phyloP scores from a whole-genome alignment of 805 yeast species.

The Starmera caribaea region DNA sequence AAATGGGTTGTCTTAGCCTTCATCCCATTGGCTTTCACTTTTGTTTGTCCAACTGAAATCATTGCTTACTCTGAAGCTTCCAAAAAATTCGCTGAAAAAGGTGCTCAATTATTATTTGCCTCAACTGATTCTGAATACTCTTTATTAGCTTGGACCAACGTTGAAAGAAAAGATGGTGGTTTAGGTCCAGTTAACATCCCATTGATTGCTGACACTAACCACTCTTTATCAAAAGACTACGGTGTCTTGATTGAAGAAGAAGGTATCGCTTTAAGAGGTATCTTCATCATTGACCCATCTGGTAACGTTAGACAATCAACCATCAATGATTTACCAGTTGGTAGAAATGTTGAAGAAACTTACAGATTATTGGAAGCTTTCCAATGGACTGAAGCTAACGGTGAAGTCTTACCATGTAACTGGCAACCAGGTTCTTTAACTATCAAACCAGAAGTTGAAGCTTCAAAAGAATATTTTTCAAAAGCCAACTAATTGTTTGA shows the following conservation, averaged over 20 bases:
- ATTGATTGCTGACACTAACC: conserved; percentile 94
- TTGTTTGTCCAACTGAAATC: conserved; percentile 99
- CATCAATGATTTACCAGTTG: conserved; percentile 98
- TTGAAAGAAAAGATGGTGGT: conserved; percentile 96
- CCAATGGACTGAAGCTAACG: conserved; percentile 99
- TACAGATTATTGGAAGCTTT: conserved; percentile 96
- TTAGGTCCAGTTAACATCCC: conserved; percentile 93
- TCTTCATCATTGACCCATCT: conserved; percentile 94
- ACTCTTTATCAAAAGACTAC: conserved; percentile 87
- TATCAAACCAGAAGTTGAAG: conserved; percentile 73
- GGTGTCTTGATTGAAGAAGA: conserved; percentile 96
- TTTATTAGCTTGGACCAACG: conserved; percentile 96
- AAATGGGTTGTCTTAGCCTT: conserved; percentile 96
- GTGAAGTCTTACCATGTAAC: conserved; percentile 99
- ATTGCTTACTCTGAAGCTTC: conserved; percentile 96
- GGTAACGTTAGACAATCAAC: conserved; percentile 94
- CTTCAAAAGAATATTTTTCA: conserved; percentile 72
- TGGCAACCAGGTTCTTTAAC: conserved; percentile 95
- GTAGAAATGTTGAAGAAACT: conserved; percentile 97
- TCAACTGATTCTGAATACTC: conserved; percentile 99
- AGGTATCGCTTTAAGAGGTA: conserved; percentile 96
- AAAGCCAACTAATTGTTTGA: conserved; percentile 46
- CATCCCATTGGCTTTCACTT: conserved; percentile 98
- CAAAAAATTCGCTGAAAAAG: conserved; percentile 79
- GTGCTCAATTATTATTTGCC: conserved; percentile 85